Evolutionary conservation across 768 basidiomycete genomes (phyloP).

Genomic region (Royoungia palumana): DNA sequence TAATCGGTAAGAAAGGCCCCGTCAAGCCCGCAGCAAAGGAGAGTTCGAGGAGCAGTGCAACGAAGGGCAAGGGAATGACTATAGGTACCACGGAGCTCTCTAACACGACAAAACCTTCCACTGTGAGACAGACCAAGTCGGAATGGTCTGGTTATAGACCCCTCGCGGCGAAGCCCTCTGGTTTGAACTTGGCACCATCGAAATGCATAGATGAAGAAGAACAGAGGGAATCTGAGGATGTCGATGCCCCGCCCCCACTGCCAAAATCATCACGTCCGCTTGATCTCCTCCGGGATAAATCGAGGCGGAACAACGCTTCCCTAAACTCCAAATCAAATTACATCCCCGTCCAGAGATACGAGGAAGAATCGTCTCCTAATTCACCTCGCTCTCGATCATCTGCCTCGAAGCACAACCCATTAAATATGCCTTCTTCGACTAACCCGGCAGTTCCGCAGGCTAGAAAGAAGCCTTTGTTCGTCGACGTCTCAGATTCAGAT

Average conservation of each 20-base stretch:
- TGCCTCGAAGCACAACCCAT: not conserved
- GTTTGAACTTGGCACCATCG: not conserved
- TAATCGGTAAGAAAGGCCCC: not conserved
- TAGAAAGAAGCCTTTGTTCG: constrained; percentile 16
- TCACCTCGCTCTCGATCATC: not conserved
- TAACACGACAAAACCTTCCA: constrained; percentile 9
- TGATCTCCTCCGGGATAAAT: constrained; percentile 22
- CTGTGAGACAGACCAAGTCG: not conserved
- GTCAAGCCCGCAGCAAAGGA: not conserved
- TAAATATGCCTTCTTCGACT: not conserved
- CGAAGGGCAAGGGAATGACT: not conserved
- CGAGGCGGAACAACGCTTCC: not conserved
- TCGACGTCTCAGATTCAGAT: constrained; percentile 25
- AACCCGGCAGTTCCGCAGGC: not conserved
- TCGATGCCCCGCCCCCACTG: not conserved
- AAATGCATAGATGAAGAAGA: constrained; percentile 10
- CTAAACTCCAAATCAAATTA: not conserved
- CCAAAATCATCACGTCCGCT: constrained; percentile 25
- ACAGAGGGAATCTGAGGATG: constrained; percentile 5
- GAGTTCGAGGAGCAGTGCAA: not conserved
- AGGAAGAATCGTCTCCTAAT: constrained; percentile 12
- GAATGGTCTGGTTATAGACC: constrained; percentile 1
- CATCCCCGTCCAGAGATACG: not conserved
- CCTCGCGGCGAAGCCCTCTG: not conserved
- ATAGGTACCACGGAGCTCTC: constrained; percentile 10